Evolutionary conservation across 1,284 basidiomycete genomes (phyloP), one percentile per base, ranked within the genome.

Genomic region (Coniferiporia sulphurascens): DNA sequence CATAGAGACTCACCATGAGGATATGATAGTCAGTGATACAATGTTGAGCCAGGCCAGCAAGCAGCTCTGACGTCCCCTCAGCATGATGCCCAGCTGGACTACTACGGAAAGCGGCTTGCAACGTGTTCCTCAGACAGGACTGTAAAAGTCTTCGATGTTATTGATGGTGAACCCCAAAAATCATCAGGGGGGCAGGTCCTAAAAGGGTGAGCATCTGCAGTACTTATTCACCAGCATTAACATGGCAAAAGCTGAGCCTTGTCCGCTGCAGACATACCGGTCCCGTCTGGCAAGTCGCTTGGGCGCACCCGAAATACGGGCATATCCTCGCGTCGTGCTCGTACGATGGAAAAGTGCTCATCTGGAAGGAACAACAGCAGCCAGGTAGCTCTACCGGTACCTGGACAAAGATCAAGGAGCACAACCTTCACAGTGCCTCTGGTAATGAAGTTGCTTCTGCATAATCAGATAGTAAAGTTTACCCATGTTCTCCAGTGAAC

Each of bases 31-130:
- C 74, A 63, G 91, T 69, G 45, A 45, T 27, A 34, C 38, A 27
- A n/a, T 43, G 9, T 10, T 19, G 32, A 50, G 19, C n/a, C 44
- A 38, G 9, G 15, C 27, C 27, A 27, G 27, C 38, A 45, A 32
- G 12, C 56, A 46, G 19, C 44, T 21, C n/a, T 36, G 36, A 52
- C 57, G n/a, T 36, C 19, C 36, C 13, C 22, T 17, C 10, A 96
- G 93, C 96, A 99, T 73, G 96, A 99, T 72, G 95, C 96, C 22
- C 96, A 98, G 72, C 80, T 99, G 50, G 96, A 99, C 74, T 98
- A 96, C 78, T 98, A 98, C 69, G 95, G 95, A 55, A 96, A 95
- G 74, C 84, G 95, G 51, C 85, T 99, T 1, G 96, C 96, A 3
- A 99, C 96, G 0, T 98, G 95, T 72, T 98, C 94, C 0, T 96